A percentile compares a stretch with the other conserved stretches of the same genome.
Conservation (phyloP, 495 filamentous ascomycete genomes). For the Gamarada debralockiae region DNA sequence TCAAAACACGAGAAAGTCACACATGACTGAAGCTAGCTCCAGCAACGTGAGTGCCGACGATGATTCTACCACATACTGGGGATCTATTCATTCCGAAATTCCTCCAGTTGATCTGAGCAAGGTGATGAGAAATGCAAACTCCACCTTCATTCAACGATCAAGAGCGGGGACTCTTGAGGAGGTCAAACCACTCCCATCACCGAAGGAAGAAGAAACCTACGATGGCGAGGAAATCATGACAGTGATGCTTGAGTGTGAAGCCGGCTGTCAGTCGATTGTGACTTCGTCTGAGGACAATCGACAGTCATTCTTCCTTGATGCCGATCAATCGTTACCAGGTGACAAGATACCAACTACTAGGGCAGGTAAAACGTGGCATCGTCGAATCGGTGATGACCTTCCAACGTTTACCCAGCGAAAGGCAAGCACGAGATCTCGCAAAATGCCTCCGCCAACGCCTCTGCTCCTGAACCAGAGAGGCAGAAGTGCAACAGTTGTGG, state of each 20-base stretch:
- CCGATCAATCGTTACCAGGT: conserved; percentile 13
- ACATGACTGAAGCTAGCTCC: conserved; percentile 6
- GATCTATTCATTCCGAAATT: conserved; percentile 15
- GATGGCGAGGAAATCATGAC: conserved; percentile 25
- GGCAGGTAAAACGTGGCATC: conserved; percentile 36
- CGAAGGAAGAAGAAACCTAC: neutral
- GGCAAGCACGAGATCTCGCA: conserved; percentile 22
- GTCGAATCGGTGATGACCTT: conserved; percentile 47
- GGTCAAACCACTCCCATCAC: neutral
- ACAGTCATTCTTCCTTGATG: conserved; percentile 19
- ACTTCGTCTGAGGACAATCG: conserved; percentile 7
- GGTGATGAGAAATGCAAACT: conserved; percentile 6
- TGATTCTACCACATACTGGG: conserved; percentile 21
- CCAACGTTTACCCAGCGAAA: conserved; percentile 48
- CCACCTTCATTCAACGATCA: conserved; percentile 15
- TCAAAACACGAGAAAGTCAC: conserved; percentile 24
- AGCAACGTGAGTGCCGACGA: conserved; percentile 12
- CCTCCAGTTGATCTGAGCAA: conserved; percentile 17
- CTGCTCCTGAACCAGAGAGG: conserved; percentile 36
- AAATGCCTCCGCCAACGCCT: conserved; percentile 44
- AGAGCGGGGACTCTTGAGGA: neutral
- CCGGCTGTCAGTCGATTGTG: neutral
- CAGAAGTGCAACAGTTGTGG: conserved; percentile 25
- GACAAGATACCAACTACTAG: conserved; percentile 11
- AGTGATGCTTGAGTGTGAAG: conserved; percentile 33